Evolutionary conservation across 2,329 filamentous ascomycete species (phyloP).

Genomic region (Calonectria montana): DNA sequence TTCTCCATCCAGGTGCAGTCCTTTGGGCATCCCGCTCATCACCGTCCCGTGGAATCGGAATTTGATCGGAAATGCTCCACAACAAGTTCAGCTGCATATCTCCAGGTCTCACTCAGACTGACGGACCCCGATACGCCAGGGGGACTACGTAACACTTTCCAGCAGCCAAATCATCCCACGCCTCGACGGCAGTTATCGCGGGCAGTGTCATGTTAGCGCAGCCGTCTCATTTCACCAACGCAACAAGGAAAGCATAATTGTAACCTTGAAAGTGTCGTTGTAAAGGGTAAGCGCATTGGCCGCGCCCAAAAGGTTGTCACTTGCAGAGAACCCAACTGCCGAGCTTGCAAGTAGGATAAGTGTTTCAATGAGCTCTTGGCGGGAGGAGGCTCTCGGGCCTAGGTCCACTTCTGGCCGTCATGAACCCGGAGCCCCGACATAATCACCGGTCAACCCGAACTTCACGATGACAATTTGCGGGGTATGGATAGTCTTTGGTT

Average conservation of each 20-base stretch:
- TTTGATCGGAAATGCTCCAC: not conserved
- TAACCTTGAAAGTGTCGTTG: too few species aligned
- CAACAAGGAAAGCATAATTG: not conserved
- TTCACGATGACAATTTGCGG: not conserved
- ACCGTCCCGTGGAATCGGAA: not conserved
- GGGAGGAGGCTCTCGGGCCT: not conserved
- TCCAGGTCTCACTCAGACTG: not conserved
- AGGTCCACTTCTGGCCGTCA: not conserved
- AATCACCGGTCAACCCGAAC: not conserved
- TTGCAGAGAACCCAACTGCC: not conserved
- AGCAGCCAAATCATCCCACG: not conserved
- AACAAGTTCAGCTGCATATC: not conserved
- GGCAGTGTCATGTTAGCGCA: not conserved
- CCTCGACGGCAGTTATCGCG: not conserved
- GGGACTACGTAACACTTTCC: not conserved
- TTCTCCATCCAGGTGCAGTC: too few species aligned
- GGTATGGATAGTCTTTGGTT: not conserved
- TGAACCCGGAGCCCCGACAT: not conserved
- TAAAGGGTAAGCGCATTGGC: not conserved
- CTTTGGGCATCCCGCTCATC: not conserved
- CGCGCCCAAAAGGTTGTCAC: not conserved
- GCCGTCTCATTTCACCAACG: not conserved
- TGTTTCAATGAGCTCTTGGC: not conserved
- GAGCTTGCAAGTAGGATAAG: not conserved
- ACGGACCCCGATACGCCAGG: not conserved